Conservation (phyloP, 1,284 basidiomycete genomes). For the Malassezia nana region DNA sequence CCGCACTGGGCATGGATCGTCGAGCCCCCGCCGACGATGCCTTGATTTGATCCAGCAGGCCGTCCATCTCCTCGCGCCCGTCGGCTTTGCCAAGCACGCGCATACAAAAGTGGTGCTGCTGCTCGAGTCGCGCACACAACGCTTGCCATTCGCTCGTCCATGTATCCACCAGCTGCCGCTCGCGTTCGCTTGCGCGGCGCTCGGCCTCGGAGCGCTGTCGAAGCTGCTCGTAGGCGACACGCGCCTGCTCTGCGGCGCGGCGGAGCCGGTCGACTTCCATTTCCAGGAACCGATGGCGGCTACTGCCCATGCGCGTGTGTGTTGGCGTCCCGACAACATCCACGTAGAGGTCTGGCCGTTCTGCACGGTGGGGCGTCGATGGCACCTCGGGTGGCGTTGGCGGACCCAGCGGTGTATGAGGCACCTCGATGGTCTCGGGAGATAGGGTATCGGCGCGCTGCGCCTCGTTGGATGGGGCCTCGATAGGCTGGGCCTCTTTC, state of each 20-base stretch:
- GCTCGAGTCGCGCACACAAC: conserved; percentile 26
- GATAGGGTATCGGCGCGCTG: not conserved
- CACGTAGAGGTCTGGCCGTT: conserved; percentile 1
- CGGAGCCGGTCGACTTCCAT: conserved; percentile 14
- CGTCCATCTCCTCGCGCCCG: conserved; percentile 47
- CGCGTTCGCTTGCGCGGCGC: conserved; percentile 29
- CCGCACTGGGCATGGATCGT: conserved; percentile 24
- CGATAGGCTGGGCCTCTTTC: not conserved
- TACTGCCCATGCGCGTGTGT: not conserved
- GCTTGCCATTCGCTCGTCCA: conserved; percentile 10
- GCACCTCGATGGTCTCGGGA: not conserved
- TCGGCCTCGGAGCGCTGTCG: conserved; percentile 33
- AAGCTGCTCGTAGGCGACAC: conserved; percentile 29
- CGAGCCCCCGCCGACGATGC: conserved; percentile 28
- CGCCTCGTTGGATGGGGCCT: not conserved
- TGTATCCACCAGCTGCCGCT: conserved; percentile 31
- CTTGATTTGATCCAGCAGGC: conserved; percentile 44
- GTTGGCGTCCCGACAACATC: not conserved
- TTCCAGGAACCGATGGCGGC: conserved; percentile 8
- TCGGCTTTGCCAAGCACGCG: conserved; percentile 43
- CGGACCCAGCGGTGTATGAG: not conserved
- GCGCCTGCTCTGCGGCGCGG: conserved; percentile 11
- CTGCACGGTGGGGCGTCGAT: not conserved
- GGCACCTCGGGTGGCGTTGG: conserved; percentile 3
- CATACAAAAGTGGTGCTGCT: conserved; percentile 39